Evolutionary conservation across 202 grass and related monocot genomes (phyloP), one percentile per base, ranked within the genome.

Genomic region (Brachypodium distachyon): DNA sequence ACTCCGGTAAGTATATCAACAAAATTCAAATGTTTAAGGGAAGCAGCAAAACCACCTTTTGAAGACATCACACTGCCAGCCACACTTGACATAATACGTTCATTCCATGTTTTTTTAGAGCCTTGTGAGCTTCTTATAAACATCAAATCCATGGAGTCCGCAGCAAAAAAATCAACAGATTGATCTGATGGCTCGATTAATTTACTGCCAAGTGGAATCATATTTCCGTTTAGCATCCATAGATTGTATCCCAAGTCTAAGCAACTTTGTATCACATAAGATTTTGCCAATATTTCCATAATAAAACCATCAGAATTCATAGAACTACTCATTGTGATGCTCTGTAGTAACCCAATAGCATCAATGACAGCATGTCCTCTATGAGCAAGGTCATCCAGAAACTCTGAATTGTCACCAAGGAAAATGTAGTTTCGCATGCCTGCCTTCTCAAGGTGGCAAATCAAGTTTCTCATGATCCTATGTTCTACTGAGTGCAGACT

Each of bases 351-450:
- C 37, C 55, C 32, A 75, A 54, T 87, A 50, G 65, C 80, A 82
- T 94, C 74, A 34, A 98, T 90, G 8, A 90, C 85, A 79, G 89
- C 73, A 90, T 97, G 88, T 81, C 95, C 91, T 94, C 89, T 92
- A 78, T 69, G 83, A 57, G 89, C 89, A 79, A 97, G 82, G 78
- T 97, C 95, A 80, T 44, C 77, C 41, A 92, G 21, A 84, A 94
- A 73, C 67, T 94, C 84, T 54, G 90, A 52, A 81, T 85, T 73
- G 44, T 84, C 89, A 82, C 77, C 69, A 58, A 94, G 51, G 63
- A 95, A 82, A 77, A 95, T 74, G 61, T 82, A 88, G 71, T 98
- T 98, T 60, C 71, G 53, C 50, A 87, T 68, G 71, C 89, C 87
- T 47, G 59, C 61, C 77, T 90, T 98, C 67, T 87, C 87, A 13